A percentile compares a stretch with the other conserved stretches of the same genome.
Conservation (phyloP, 768 basidiomycete genomes). For the Mycena chlorophos region DNA sequence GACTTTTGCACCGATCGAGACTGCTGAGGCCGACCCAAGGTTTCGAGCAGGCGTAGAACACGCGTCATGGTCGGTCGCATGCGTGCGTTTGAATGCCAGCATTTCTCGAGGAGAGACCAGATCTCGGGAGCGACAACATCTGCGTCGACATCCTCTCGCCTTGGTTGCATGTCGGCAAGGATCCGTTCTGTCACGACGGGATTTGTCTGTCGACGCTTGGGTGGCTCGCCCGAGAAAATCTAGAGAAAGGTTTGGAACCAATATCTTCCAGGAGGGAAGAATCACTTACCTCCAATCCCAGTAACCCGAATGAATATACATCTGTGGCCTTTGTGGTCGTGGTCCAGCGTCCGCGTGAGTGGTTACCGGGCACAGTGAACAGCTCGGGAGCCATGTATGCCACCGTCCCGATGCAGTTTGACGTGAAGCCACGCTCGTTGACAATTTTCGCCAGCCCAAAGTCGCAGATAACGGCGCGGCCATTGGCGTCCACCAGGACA, state of each 20-base stretch:
- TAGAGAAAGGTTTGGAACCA: neutral
- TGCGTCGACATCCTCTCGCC: neutral
- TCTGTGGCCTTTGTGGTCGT: conserved; percentile 9
- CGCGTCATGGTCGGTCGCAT: neutral
- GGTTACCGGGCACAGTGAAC: conserved; percentile 3
- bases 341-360: neutral
- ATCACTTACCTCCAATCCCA: conserved; percentile 10
- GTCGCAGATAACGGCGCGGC: conserved; percentile 11
- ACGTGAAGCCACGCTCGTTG: conserved; percentile 7
- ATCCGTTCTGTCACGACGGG: conserved; percentile 1
- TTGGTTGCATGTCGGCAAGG: conserved; percentile 2
- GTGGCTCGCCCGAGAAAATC: conserved; percentile 7
- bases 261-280: neutral
- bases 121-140: neutral
- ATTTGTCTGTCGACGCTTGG: conserved; percentile 6
- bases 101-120: conserved; percentile 2
- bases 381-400: conserved; percentile 17
- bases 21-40: too few species aligned
- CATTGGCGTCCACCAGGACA: conserved; percentile 12
- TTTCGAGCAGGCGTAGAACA: too few species aligned
- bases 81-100: conserved; percentile 4
- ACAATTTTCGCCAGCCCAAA: conserved; percentile 17
- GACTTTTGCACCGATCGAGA: too few species aligned
- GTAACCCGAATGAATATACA: conserved; percentile 14
- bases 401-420: conserved; percentile 10